These are phyloP conservation scores for Bombardia bombarda DNA, from an alignment of 495 filamentous ascomycete species.

Conservation along the genomic window DNA sequence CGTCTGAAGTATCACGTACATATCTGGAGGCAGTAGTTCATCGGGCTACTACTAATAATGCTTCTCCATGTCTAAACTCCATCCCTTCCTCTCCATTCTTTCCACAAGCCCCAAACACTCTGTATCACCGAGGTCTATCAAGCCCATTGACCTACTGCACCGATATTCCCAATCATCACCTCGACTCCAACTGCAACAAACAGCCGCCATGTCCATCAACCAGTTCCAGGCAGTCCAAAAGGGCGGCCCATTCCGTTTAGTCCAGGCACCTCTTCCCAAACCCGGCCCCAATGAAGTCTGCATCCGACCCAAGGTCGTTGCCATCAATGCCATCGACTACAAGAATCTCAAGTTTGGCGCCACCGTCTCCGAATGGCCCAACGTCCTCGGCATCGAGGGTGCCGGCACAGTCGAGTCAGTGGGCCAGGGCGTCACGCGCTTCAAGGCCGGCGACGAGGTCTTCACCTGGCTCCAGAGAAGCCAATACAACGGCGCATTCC, in stretches of 20 bases:
- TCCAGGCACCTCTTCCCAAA: constrained; percentile 10
- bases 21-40: too few relatives aligned
- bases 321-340: constrained; percentile 32
- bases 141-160: too few relatives aligned
- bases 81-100: too few relatives aligned
- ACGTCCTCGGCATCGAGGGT: constrained; percentile 30
- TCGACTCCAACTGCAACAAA: too few relatives aligned
- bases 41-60: too few relatives aligned
- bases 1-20: too few relatives aligned
- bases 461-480: constrained; percentile 17
- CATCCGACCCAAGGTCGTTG: constrained; percentile 28
- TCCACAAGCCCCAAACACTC: too few relatives aligned
- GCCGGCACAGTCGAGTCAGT: constrained; percentile 30
- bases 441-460: constrained; percentile 34
- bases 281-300: constrained; percentile 24
- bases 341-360: constrained; percentile 28
- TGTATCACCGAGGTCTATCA: too few relatives aligned
- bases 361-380: constrained; percentile 24
- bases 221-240: constrained; percentile 7
- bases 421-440: constrained; percentile 18
- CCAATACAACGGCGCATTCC: constrained; percentile 26
- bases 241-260: constrained; percentile 7
- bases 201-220: too few relatives aligned
- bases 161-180: too few relatives aligned
- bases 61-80: too few relatives aligned